Evolutionary conservation across 148 eudicot species (phyloP).

Genomic region (Chenopodium formosanum): DNA sequence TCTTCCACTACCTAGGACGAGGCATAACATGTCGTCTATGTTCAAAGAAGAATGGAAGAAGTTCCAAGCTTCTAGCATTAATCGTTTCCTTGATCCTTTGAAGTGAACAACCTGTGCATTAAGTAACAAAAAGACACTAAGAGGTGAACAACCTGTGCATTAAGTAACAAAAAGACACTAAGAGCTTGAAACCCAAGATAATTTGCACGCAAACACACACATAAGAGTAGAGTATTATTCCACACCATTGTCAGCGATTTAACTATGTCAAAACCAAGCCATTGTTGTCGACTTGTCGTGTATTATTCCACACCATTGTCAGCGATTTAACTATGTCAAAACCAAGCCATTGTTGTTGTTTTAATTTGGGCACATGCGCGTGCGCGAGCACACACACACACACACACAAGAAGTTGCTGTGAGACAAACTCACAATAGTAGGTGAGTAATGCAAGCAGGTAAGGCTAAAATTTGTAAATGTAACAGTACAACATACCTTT

Average conservation of each 20-base stretch:
- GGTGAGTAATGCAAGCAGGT: background rate
- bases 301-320: background rate
- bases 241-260: background rate
- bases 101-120: slow-evolving; percentile 78
- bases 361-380: too few species aligned
- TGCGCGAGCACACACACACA: too few species aligned
- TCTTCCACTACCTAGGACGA: slow-evolving; percentile 78
- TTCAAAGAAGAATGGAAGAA: slow-evolving; percentile 53
- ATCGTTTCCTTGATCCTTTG: slow-evolving; percentile 94
- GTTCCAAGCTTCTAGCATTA: slow-evolving; percentile 96
- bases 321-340: background rate
- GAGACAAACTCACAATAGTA: background rate
- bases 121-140: background rate
- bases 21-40: slow-evolving; percentile 82
- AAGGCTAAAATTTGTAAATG: background rate
- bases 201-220: background rate
- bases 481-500: slow-evolving; percentile 47
- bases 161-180: background rate
- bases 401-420: background rate
- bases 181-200: background rate
- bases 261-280: background rate
- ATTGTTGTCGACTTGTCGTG: background rate
- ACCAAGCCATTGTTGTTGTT: background rate
- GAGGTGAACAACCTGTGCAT: slow-evolving; percentile 68
- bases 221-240: too few species aligned